Base-by-base conservation (phyloP, 2,329 filamentous ascomycete genomes). In the Pseudocercospora ulei region DNA sequence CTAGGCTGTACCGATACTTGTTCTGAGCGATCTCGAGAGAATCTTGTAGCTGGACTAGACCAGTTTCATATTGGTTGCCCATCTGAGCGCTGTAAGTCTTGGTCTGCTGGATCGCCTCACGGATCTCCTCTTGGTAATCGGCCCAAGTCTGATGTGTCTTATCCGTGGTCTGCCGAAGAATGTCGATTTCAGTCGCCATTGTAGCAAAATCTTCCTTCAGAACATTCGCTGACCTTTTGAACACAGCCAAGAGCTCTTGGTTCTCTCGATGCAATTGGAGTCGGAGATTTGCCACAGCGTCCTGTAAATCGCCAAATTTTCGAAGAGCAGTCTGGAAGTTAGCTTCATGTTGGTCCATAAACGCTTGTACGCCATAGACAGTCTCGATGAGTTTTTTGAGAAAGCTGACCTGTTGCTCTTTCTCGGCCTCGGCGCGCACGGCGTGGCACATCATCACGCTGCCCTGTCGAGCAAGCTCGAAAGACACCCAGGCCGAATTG, bases 391-490 rank as follows among this genome's bases (percentile, higher is more conserved):
- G 36, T 2, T 38, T 27, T 16, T 44, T 46, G 38, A 45, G 43
- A 6, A 52, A 17, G 6, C 53, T 33, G 3, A 55, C 35, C 16
- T 51, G 35, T 30, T 58, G 46, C 18, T 56, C 70, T 52, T 72
- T 73, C 41, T 79, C 75, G 8, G 72, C 66, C 36, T 75, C 70
- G 26, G 67, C 61, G 23, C 76, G 68, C 26, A 72, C 69, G 17
- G 75, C 74, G 45, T 76, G 70, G 47, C 78, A 81, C 49, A 80
- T 73, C 11, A 75, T 59, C 27, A 74, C 62, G 2, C 75, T 75
- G 47, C 76, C 75, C 39, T 77, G 72, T 39, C 69, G 65, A 41
- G 67, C 72, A 56, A 76, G 77, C 48, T 72, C 74, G 60, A 76
- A 81, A 14, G 74, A 78, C 1, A 68, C 77, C 75, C 76, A 80